Base-by-base conservation (phyloP, 768 basidiomycete genomes). In the Amanita rubescens region DNA sequence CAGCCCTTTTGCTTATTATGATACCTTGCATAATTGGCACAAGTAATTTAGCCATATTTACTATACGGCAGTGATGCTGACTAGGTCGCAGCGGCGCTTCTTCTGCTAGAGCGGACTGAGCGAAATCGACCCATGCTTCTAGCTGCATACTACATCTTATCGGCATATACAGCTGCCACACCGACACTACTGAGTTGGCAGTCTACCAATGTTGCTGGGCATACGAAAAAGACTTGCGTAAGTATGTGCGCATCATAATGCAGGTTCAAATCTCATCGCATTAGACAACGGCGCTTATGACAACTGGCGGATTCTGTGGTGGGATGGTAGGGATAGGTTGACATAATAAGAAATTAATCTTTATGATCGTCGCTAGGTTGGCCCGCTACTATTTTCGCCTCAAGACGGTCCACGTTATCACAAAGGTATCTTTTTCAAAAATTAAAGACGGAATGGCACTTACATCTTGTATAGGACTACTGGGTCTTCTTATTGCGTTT, bases 171-270 rank as follows among this genome's bases (percentile, higher is more conserved):
- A 14, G 59, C 64, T 17, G 53, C 63, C 17, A 53, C 53, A 1
- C 66, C 69, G 0, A 59, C 59, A 11, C 56, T 71, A 32, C 55
- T 67, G 15, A 67, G 66, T 46, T 71, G 69, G 69, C 66, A 69
- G 44, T 62, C 67, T 14, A 62, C 68, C 1, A 71, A 71, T 50
- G 67, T 68, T 6, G 69, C 69, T 7, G 69, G 69, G 1, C 68
- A 65, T 45, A 65, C 66, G 2, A 67, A 67, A 56, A 67, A 65
- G 44, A 58, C 64, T 10, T 59, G 64, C 1, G 65, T 62, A 50
- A 34, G 61, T 50, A 10, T 11, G 17, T 15, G 34, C 38, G 17
- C 3, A n/a, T 14, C 37, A 20, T 41, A 5, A 51, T 55, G 2
- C 9, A 15, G 0, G 39, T 25, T 49, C 22, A 34, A 24, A 27